Evolutionary conservation across 768 basidiomycete species (phyloP), one percentile per base, ranked within the genome.

Genomic region (Phallus indusiatus): DNA sequence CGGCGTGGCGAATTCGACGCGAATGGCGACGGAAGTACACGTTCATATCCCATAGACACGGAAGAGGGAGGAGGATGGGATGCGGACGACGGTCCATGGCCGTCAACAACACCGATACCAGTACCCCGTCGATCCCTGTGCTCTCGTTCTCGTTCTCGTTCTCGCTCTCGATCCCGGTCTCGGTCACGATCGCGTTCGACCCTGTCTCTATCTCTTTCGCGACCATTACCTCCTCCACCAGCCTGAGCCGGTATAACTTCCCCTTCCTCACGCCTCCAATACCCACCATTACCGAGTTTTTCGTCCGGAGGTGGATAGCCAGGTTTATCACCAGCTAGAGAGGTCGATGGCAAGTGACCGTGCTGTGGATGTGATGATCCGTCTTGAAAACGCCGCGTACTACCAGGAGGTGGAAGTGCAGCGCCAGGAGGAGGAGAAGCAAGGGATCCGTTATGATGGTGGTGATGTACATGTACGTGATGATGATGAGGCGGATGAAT

Each of bases 391-490:
- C 55, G 42, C 22, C 55, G 16, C 11, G 46, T 20, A 11, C 18
- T 46, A 17, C 9, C 33, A 21, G 33, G 22, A 11, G 24, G 28
- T 11, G 55, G 24, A 7, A 20, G 47, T 42, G 55, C 46, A 56
- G 4, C n/a, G n/a, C 49, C 35, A 2, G 57, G 16, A 17, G 20
- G 28, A 12, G 55, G 22, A 16, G 22, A 46, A 14, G 54, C 12
- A 21, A 48, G 47, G n/a, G 57, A 48, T 61, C 60, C 54, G 17
- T 42, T 42, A 47, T 61, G 60, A 28, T 61, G 60, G 20, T 57
- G 60, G 35, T 52, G 55, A 20, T 56, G 55, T 47, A 55, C 46
- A 42, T 61, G 60, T 12, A 57, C 55, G 22, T 61, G 60, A 20
- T 55, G 60, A 17, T 55, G 60, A 35, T 61, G 60, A 12, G 54